Percentiles rank a stretch among this genome's conserved stretches.
Evolutionary conservation across 305 asterid species (phyloP).

Genomic region (Euphrasia arctica): DNA sequence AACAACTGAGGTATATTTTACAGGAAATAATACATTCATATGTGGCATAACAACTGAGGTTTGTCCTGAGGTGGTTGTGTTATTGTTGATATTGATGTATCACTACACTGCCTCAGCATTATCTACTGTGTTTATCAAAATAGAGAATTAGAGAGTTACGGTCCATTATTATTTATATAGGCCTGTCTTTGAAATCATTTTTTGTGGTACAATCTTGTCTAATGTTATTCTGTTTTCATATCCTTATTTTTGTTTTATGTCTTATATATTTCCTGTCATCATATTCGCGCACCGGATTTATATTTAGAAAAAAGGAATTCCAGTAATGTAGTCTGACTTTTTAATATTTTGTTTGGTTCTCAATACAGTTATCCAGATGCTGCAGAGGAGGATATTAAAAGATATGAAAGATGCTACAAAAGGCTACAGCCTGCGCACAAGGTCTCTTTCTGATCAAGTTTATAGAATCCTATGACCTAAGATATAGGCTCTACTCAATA

Average conservation of each 20-base stretch:
- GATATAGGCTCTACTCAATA: slow-evolving; percentile 1
- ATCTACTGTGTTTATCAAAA: too few species aligned
- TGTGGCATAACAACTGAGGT: too few species aligned
- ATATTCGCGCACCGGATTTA: neutral
- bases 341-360: slow-evolving; percentile 12
- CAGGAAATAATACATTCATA: too few species aligned
- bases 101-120: too few species aligned
- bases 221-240: too few species aligned
- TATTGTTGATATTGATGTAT: too few species aligned
- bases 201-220: too few species aligned
- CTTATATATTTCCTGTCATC: neutral
- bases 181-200: too few species aligned
- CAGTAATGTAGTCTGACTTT: slow-evolving; percentile 5
- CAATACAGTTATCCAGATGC: slow-evolving; percentile 84
- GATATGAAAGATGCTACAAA: slow-evolving; percentile 72
- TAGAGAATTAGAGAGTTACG: too few species aligned
- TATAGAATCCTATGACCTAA: slow-evolving; percentile 9
- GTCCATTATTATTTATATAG: too few species aligned
- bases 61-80: too few species aligned
- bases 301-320: neutral
- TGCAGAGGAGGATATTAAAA: slow-evolving; percentile 77
- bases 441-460: slow-evolving; percentile 41
- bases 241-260: neutral
- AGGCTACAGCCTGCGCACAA: slow-evolving; percentile 69
- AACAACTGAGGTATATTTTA: too few species aligned